Percentiles rank a stretch among this genome's conserved stretches.
These are phyloP conservation scores for Straminergon stramineum DNA, from an alignment of 225 moss, liverwort and hornwort species.

Conservation along the genomic window DNA sequence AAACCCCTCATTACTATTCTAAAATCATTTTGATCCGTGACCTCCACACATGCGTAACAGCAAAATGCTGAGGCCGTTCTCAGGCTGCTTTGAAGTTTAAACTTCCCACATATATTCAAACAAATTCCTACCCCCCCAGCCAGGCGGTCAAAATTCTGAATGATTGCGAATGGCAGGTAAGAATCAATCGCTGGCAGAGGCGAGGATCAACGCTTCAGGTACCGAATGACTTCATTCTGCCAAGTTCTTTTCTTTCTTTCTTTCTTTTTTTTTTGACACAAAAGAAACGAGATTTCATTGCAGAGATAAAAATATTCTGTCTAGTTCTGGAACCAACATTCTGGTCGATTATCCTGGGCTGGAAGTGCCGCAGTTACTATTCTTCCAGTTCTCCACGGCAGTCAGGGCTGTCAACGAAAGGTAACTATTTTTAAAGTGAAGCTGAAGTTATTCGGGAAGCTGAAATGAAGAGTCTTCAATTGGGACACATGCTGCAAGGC, in stretches of 20 bases:
- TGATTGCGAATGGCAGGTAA: constrained; percentile 1
- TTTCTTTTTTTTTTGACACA: too few species aligned
- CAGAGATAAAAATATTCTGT: too few species aligned
- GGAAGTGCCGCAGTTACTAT: neutral
- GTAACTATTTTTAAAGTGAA: too few species aligned
- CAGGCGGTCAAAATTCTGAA: neutral
- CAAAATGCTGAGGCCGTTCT: neutral
- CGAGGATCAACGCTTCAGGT: neutral
- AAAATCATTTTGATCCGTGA: neutral
- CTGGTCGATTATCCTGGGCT: neutral
- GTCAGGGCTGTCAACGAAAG: too few species aligned
- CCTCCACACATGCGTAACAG: neutral
- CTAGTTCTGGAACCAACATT: constrained; percentile 16
- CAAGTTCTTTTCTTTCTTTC: too few species aligned
- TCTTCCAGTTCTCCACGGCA: neutral
- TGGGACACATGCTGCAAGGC: neutral
- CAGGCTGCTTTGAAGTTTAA: neutral
- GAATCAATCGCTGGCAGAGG: neutral
- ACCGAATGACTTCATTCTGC: neutral
- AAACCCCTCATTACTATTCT: neutral
- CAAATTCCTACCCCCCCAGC: neutral
- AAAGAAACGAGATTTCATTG: too few species aligned
- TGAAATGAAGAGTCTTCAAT: neutral
- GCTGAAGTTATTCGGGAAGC: neutral
- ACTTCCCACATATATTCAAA: neutral